Base-by-base conservation (phyloP, 2,329 filamentous ascomycete species). In the Pyrenochaeta sp. region DNA sequence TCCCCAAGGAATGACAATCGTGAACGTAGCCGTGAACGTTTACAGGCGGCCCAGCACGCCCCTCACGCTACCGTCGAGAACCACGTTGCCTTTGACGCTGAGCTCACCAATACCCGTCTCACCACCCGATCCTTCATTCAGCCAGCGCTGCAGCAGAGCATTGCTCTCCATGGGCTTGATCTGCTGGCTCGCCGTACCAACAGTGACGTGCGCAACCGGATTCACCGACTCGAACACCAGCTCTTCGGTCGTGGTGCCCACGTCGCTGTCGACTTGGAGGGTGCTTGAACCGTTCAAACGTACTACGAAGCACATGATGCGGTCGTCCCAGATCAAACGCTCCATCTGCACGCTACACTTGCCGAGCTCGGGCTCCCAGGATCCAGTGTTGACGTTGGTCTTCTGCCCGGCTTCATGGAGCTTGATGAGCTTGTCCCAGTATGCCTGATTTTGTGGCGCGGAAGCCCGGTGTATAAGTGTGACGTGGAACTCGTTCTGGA, bases 161-260 rank as follows among this genome's bases (percentile, higher is more conserved):
- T 99, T 99, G 80, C 93, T 96, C 82, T 99, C 94, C 78, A 91
- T 93, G 0, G 95, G 94, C 81, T 97, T 98, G 70, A 98, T 87
- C 7, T 83, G 77, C 46, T 83, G 78, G 64, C 88, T 85, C 9
- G 88, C 86, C 0, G 95, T 99, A 22, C 95, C 95, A 7, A 98
- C 84, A 0, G 95, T 99, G 58, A 99, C 87, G 75, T 99, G 95
- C 10, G 93, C 88, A 32, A 96, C 84, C 13, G 83, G 79, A 72
- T 99, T 99, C 43, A 86, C 85, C 60, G 89, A 94, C 54, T 88
- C 82, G 53, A 80, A 83, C 5, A 66, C 57, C 43, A 80, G 51
- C 52, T 85, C 79, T 55, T 88, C 86, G 5, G 86, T 79, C 6
- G 66, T 65, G 0, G 54, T 65, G 0, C 69, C 71, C 0, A 34